A percentile compares a stretch with the other conserved stretches of the same genome.
These are phyloP conservation scores for Hawksworthiomyces lignivorus DNA, from an alignment of 2,329 filamentous ascomycete genomes.

Conservation along the genomic window DNA sequence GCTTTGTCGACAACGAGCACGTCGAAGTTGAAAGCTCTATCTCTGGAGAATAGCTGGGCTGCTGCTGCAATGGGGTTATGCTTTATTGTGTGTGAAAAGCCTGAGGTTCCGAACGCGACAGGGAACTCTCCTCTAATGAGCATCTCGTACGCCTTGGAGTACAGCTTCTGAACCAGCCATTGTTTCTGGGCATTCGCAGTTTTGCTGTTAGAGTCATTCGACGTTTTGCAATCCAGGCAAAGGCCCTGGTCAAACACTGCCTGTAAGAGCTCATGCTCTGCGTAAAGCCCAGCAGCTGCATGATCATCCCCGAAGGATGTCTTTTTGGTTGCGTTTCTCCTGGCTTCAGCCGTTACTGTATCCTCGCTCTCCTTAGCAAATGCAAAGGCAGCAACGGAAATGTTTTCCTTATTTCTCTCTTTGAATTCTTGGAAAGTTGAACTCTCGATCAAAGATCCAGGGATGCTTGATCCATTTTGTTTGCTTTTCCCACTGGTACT, in stretches of 20 bases:
- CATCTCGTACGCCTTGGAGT: constrained; percentile 7
- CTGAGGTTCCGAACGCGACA: background rate
- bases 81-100: constrained; percentile 2
- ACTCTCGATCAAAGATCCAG: too few species aligned
- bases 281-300: background rate
- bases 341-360: too few species aligned
- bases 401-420: background rate
- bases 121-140: constrained; percentile 7
- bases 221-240: too few species aligned
- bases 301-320: background rate
- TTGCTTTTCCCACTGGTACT: too few species aligned
- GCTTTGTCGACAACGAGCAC: constrained; percentile 3
- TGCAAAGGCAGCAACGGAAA: background rate
- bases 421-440: background rate
- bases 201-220: background rate
- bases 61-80: constrained; percentile 3
- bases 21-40: constrained; percentile 1
- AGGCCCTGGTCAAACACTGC: constrained; percentile 7
- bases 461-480: too few species aligned
- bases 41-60: background rate
- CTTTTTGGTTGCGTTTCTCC: background rate
- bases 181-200: background rate
- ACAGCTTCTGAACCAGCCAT: constrained; percentile 8
- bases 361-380: too few species aligned
- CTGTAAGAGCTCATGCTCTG: constrained; percentile 10